These are phyloP conservation scores for Rhodotorula graminis DNA, from an alignment of 768 basidiomycete species.

Conservation along the genomic window DNA sequence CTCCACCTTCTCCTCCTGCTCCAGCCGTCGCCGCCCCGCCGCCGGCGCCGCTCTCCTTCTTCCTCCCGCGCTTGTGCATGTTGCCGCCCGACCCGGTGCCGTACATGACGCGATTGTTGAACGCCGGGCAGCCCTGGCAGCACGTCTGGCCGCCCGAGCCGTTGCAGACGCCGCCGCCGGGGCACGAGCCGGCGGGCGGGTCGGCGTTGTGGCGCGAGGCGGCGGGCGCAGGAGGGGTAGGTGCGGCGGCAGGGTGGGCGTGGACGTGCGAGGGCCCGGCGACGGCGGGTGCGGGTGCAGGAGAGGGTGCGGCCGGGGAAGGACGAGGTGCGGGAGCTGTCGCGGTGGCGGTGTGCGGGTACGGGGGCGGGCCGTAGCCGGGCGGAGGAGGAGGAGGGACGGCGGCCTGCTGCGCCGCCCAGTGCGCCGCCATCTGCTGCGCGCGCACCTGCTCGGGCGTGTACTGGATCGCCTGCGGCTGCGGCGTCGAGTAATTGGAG, in stretches of 20 bases:
- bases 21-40: neutral
- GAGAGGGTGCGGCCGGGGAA: neutral
- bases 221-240: conserved; percentile 40
- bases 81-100: conserved; percentile 23
- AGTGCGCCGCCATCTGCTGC: neutral
- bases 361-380: neutral
- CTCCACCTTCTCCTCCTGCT: neutral
- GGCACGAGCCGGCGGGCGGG: conserved; percentile 64
- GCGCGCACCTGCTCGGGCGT: neutral
- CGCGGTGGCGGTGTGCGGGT: neutral
- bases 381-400: neutral
- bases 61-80: conserved; percentile 21
- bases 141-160: conserved; percentile 90
- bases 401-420: conserved; percentile 3
- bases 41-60: conserved; percentile 12
- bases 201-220: conserved; percentile 46
- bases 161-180: conserved; percentile 95
- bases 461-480: neutral
- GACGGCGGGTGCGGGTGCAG: neutral
- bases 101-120: conserved; percentile 66
- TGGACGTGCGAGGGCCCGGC: neutral
- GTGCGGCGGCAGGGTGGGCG: too few relatives aligned
- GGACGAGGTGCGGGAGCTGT: too few relatives aligned
- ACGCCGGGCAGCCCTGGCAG: conserved; percentile 93
- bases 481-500: neutral